These are phyloP conservation scores for Favolaschia claudopus DNA, from an alignment of 768 basidiomycete species.

Conservation along the genomic window DNA sequence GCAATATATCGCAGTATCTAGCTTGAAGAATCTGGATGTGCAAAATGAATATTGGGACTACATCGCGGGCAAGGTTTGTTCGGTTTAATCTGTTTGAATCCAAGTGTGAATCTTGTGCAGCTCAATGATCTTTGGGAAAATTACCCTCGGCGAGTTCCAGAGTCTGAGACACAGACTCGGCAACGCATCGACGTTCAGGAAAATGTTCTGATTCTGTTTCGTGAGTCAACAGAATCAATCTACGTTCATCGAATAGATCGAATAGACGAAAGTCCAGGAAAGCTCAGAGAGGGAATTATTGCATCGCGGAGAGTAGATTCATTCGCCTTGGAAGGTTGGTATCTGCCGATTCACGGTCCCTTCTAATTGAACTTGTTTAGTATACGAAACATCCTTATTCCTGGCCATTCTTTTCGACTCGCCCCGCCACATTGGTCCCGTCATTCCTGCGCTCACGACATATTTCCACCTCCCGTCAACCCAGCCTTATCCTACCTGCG, in stretches of 20 bases:
- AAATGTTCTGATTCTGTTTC: conserved; percentile 76
- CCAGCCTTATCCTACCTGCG: conserved; percentile 31
- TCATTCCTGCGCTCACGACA: conserved; percentile 67
- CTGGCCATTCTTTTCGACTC: conserved; percentile 70
- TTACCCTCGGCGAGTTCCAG: conserved; percentile 39
- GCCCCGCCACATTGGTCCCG: conserved; percentile 65
- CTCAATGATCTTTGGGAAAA: conserved; percentile 55
- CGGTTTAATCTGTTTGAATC: not conserved
- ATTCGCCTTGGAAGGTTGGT: conserved; percentile 74
- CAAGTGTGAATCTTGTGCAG: conserved; percentile 37
- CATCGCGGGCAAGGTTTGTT: conserved; percentile 67
- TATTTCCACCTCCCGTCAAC: conserved; percentile 47
- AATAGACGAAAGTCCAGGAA: conserved; percentile 56
- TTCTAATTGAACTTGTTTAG: conserved; percentile 43
- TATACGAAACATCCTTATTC: conserved; percentile 77
- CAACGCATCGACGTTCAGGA: conserved; percentile 63
- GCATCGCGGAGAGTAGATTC: conserved; percentile 64
- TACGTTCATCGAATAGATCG: not conserved
- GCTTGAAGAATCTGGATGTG: conserved; percentile 62
- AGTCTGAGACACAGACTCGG: conserved; percentile 42
- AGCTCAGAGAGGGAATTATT: conserved; percentile 76
- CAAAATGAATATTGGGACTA: conserved; percentile 76
- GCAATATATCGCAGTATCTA: conserved; percentile 48
- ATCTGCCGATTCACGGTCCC: not conserved
- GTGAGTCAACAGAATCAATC: conserved; percentile 60